Conservation (phyloP, 129 eudicot species). For the Flaveria ramosissima region DNA sequence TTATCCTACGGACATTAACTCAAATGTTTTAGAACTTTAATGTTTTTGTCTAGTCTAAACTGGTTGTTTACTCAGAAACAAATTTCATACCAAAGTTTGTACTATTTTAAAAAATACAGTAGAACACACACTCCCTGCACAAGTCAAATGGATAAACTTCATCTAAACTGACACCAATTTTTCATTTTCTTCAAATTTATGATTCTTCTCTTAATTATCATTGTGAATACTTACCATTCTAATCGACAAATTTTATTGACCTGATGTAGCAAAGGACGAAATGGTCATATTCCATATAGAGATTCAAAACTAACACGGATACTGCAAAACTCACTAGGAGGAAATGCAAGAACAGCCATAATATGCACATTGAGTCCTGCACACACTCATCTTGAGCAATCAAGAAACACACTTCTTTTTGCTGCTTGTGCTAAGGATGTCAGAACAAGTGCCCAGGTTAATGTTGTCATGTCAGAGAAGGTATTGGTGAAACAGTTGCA, state of each 20-base stretch:
- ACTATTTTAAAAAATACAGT: neutral
- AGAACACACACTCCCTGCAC: constrained; percentile 3
- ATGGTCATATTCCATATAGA: constrained; percentile 84
- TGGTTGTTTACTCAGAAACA: neutral
- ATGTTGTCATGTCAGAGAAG: constrained; percentile 87
- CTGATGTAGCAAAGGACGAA: constrained; percentile 68
- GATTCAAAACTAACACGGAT: constrained; percentile 97
- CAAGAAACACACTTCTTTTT: constrained; percentile 89
- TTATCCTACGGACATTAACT: constrained; percentile 3
- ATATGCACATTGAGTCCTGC: constrained; percentile 98
- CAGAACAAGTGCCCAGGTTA: constrained; percentile 78
- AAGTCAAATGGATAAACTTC: neutral
- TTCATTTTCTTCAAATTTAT: neutral
- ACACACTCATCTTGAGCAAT: constrained; percentile 79
- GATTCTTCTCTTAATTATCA: neutral
- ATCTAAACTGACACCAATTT: neutral
- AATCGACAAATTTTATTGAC: neutral
- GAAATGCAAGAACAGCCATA: constrained; percentile 90
- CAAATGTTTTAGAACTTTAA: neutral
- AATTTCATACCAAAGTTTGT: neutral
- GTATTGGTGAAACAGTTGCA: constrained; percentile 76
- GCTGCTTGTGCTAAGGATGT: constrained; percentile 93
- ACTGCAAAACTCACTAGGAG: constrained; percentile 89
- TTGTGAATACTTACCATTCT: neutral
- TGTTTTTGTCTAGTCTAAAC: neutral